A percentile compares a stretch with the other conserved stretches of the same genome.
phyloP scores from a whole-genome alignment of 2,329 filamentous ascomycete genomes.

The Paecilomyces variotii region DNA sequence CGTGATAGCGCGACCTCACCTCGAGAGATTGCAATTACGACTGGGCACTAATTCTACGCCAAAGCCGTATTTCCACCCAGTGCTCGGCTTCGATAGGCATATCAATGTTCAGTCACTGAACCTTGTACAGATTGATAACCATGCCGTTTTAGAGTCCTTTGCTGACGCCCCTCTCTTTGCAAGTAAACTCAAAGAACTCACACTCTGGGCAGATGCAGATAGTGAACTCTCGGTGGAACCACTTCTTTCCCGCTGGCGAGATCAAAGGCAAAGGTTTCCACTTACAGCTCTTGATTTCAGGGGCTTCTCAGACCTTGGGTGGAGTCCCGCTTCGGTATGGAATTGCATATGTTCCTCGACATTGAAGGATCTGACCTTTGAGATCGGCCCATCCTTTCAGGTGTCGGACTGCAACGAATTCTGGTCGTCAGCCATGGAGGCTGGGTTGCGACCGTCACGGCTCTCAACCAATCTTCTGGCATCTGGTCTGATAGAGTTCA shows the following conservation, averaged over 20 bases:
- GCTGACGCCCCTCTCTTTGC: background rate
- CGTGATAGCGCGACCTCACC: background rate
- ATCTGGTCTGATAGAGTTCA: background rate
- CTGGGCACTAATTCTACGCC: background rate
- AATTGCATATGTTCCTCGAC: background rate
- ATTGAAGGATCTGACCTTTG: background rate
- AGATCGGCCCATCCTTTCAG: background rate
- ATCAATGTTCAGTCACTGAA: background rate
- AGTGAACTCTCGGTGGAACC: background rate
- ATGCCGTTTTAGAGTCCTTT: background rate
- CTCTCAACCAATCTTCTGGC: background rate
- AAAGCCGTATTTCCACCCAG: background rate
- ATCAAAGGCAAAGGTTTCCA: background rate
- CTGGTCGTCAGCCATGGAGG: background rate
- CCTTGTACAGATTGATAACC: background rate
- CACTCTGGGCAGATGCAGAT: background rate
- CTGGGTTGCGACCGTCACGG: background rate
- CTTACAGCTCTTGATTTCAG: background rate
- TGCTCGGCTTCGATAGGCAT: background rate
- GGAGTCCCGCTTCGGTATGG: background rate
- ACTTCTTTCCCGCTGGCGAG: background rate
- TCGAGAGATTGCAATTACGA: background rate
- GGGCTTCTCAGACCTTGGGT: background rate
- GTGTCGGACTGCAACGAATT: background rate
- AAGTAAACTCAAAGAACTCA: background rate